A percentile compares a stretch with the other conserved stretches of the same genome.
These are phyloP conservation scores for Candida bentonensis DNA, from an alignment of 805 yeast genomes.

Conservation along the genomic window DNA sequence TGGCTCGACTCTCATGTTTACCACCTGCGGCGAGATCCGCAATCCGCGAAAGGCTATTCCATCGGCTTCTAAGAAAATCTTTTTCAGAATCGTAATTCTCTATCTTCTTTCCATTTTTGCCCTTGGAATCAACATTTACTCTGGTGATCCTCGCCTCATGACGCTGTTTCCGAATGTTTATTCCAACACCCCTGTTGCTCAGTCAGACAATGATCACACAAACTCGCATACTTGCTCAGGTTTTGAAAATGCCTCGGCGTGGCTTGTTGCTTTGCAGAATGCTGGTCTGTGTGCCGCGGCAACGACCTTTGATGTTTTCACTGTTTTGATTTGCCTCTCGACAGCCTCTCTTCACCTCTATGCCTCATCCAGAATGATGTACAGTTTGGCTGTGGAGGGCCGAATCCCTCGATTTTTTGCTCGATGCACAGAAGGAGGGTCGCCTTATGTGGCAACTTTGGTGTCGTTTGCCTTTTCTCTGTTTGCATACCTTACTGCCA, in stretches of 20 bases:
- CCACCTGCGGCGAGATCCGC: constrained; percentile 77
- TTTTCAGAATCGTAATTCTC: constrained; percentile 52
- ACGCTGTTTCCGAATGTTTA: constrained; percentile 10
- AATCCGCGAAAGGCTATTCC: constrained; percentile 70
- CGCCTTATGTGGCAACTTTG: constrained; percentile 58
- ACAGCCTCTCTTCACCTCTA: constrained; percentile 45
- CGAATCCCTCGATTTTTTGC: constrained; percentile 51
- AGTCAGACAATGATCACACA: constrained; percentile 1
- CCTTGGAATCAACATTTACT: constrained; percentile 57
- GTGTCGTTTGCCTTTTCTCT: constrained; percentile 48
- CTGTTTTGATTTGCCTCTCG: constrained; percentile 41
- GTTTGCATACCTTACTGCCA: constrained; percentile 46
- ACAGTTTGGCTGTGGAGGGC: constrained; percentile 38
- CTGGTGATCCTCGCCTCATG: constrained; percentile 48
- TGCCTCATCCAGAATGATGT: constrained; percentile 47
- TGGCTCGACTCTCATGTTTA: constrained; percentile 71
- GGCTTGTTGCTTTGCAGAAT: constrained; percentile 40
- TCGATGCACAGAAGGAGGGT: constrained; percentile 48
- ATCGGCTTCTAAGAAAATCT: constrained; percentile 59
- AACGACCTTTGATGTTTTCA: constrained; percentile 35
- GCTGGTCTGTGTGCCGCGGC: constrained; percentile 39
- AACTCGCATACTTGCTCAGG: constrained; percentile 14
- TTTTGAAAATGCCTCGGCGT: constrained; percentile 32
- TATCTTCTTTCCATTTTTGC: constrained; percentile 55
- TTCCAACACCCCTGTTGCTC: neutral